Conservation (phyloP, 179 eudicot genomes). For the Monotropa hypopitys region DNA sequence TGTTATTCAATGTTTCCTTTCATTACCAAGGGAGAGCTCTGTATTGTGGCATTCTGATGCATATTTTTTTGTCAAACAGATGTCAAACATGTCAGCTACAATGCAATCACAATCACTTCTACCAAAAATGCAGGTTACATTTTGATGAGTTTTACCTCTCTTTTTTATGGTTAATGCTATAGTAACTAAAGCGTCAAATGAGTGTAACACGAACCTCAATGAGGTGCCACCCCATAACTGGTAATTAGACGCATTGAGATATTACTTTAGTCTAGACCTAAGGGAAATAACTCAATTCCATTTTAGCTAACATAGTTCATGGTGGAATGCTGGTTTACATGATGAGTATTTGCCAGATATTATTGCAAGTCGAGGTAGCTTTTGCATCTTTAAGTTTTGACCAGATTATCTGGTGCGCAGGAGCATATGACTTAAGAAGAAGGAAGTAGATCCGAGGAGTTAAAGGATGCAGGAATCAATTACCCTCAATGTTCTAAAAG, state of each 20-base stretch:
- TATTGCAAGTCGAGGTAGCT: not conserved
- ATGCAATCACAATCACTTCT: conserved; percentile 64
- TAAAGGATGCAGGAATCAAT: not conserved
- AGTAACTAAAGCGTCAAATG: not conserved
- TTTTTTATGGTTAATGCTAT: not conserved
- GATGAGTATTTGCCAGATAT: not conserved
- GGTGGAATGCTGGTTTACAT: not conserved
- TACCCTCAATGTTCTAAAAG: too few relatives aligned
- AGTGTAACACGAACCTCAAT: not conserved
- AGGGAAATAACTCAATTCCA: not conserved
- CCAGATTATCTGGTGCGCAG: not conserved
- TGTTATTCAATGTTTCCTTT: not conserved
- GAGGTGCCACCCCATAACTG: not conserved
- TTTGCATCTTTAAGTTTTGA: not conserved
- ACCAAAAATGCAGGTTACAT: conserved; percentile 85
- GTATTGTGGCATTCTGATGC: not conserved
- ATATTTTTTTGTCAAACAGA: conserved; percentile 31
- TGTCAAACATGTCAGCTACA: conserved; percentile 72
- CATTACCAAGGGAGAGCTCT: not conserved
- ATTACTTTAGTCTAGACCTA: not conserved
- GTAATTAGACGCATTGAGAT: not conserved
- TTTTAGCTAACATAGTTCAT: not conserved
- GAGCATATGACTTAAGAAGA: not conserved
- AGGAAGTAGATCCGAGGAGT: not conserved
- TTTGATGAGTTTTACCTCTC: not conserved